Evolutionary conservation across 2,329 filamentous ascomycete species (phyloP).

Genomic region (Apiospora aurea): DNA sequence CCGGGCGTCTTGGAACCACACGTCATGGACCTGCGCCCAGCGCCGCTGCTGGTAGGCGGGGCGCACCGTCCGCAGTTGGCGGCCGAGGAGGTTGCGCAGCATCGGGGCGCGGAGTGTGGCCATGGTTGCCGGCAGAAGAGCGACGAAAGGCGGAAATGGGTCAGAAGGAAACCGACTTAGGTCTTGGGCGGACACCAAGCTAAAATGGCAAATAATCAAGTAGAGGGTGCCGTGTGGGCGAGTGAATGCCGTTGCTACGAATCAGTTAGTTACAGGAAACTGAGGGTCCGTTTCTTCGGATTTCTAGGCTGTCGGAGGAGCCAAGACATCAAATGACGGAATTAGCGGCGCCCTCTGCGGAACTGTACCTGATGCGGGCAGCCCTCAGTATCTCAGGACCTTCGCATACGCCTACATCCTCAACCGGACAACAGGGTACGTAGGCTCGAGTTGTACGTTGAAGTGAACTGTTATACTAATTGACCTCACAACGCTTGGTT

Average conservation of each 20-base stretch:
- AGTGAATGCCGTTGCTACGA: background rate
- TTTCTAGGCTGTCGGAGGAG: conserved; percentile 9
- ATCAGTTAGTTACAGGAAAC: background rate
- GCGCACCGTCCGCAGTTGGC: conserved; percentile 42
- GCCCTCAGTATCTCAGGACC: too few relatives aligned
- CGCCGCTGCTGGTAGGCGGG: conserved; percentile 68
- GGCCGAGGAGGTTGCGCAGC: conserved; percentile 54
- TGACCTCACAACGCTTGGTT: too few relatives aligned
- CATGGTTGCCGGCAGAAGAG: background rate
- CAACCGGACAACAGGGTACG: too few relatives aligned
- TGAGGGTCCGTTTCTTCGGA: conserved; percentile 1
- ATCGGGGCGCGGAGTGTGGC: conserved; percentile 32
- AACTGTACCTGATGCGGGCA: background rate
- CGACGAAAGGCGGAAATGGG: background rate
- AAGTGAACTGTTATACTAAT: too few relatives aligned
- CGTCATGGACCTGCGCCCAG: conserved; percentile 92
- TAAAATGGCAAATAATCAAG: background rate
- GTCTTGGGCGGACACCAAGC: background rate
- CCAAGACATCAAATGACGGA: conserved; percentile 15
- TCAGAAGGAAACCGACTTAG: background rate
- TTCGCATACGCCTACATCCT: too few relatives aligned
- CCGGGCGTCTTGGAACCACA: conserved; percentile 83
- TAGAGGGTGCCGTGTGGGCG: background rate
- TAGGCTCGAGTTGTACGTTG: too few relatives aligned
- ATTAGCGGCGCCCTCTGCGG: conserved; percentile 5